Evolutionary conservation across 176 grass and related monocot species (phyloP), one percentile per base, ranked within the genome.

Genomic region (Eleusine indica): DNA sequence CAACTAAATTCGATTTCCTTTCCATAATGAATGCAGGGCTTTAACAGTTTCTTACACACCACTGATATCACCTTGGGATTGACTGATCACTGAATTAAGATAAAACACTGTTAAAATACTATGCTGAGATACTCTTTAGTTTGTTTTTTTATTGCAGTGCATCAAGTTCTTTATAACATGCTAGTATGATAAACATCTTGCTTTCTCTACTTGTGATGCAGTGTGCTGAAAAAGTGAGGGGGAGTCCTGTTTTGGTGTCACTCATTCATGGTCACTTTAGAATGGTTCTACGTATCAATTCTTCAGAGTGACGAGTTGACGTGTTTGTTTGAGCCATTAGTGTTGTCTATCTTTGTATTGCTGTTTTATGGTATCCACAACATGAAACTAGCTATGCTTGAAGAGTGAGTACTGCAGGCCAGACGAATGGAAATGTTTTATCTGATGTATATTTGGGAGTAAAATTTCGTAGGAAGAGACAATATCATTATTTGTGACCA

Each of bases 151-250:
- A 2, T 35, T 69, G 28, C 41, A 29, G 47, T 62, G 18, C 18
- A 35, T 25, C 0, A 35, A 35, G 32, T 35, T 35, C 32, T 35
- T 35, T 35, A 35, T 35, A 35, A 35, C 32, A 35, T 35, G 32
- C 32, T 35, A 35, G 32, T 35, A 35, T 35, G 32, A 2, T 62
- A 19, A 1, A 42, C 13, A 6, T 52, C 21, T 8, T 51, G 70
- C 56, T 64, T 46, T 2, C 3, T 82, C 76, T 62, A 81, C 32
- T 37, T 48, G 13, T 13, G 8, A n/a, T 21, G 54, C 84, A 94
- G 89, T 60, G 92, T 94, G 42, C 78, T 94, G 18, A 94, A 94
- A 74, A 89, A 94, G 77, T 94, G 81, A 91, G 84, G 32, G 32
- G 32, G 65, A 0, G 15, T 39, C 9, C 4, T 30, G 66, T 43